Evolutionary conservation across 495 filamentous ascomycete species (phyloP).

Genomic region (Talaromyces liani): DNA sequence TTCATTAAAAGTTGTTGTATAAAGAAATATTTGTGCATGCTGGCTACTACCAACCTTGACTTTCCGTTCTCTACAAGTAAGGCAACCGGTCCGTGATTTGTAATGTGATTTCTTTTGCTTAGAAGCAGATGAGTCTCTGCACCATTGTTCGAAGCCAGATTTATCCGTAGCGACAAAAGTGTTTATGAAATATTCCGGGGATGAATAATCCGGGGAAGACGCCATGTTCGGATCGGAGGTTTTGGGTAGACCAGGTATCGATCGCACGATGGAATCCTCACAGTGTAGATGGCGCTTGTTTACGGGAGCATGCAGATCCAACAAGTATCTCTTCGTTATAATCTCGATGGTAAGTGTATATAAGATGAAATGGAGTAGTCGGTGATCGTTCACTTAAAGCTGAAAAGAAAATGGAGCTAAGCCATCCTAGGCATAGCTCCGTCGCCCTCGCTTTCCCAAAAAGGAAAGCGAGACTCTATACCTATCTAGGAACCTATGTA

Average conservation of each 20-base stretch:
- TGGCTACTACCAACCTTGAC: slow-evolving; percentile 14
- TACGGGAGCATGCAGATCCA: not conserved
- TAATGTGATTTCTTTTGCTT: slow-evolving; percentile 8
- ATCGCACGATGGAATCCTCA: not conserved
- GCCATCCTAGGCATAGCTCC: not conserved
- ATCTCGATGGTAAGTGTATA: not conserved
- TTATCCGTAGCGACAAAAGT: not conserved
- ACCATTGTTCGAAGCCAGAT: not conserved
- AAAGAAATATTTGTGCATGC: not conserved
- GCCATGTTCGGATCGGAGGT: not conserved
- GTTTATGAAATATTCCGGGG: not conserved
- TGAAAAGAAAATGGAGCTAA: not conserved
- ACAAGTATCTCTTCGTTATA: not conserved
- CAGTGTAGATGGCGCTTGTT: not conserved
- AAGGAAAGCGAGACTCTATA: not conserved
- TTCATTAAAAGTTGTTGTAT: not conserved
- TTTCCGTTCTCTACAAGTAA: slow-evolving; percentile 15
- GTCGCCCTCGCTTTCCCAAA: not conserved
- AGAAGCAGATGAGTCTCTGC: not conserved
- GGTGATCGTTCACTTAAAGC: not conserved
- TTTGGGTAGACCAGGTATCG: not conserved
- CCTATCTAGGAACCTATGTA: not conserved
- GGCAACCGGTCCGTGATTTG: slow-evolving; percentile 19
- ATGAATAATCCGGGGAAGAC: not conserved
- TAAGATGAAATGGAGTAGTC: not conserved